Base-by-base conservation (phyloP, 73 alveolate species). In the Diophrys appendiculata region DNA sequence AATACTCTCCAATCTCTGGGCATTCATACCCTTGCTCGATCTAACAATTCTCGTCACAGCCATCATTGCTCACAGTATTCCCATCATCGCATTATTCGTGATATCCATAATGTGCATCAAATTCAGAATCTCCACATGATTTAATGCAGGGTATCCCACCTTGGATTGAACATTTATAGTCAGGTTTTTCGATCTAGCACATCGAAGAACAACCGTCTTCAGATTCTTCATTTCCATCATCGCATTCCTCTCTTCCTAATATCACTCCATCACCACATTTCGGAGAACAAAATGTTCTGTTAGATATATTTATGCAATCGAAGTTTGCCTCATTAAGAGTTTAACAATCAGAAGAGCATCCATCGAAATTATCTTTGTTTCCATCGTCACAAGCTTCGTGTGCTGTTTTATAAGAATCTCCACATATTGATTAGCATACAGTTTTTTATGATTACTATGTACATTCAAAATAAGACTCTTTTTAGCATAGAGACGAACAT, bases 171-270 rank as follows among this genome's bases (percentile, higher is more conserved):
- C n/a, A n/a, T n/a, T n/a, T n/a, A n/a, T 31, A 56, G 5, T 56
- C 70, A 56, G 27, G 27, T 13, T 56, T 31, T 25, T 25, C 70
- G n/a, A 31, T 2, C 22, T 13, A 31, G 22, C 70, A 56, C 33
- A 25, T 31, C 18, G 70, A 56, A 56, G 70, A 56, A 56, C 70
- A 56, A 13, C 70, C 70, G 22, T 56, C 70, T 2, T 11, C 70
- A 13, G n/a, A 25, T 1, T 29, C 2, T 56, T 1, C 27, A 56
- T 56, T 56, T 1, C 70, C 70, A 56, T 56, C 22, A 13, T 56
- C 70, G n/a, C 70, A 56, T 25, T 29, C 27, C 27, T 56, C 70
- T 2, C 70, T 31, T 2, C 33, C 70, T 2, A 56, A 29, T 1
- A 29, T 56, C 1, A 2, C 5, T 2, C 22, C 1, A 56, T 56